A percentile compares a stretch with the other conserved stretches of the same genome.
Evolutionary conservation across 345 rosid genomes (phyloP).

Genomic region (Turnera subulata): DNA sequence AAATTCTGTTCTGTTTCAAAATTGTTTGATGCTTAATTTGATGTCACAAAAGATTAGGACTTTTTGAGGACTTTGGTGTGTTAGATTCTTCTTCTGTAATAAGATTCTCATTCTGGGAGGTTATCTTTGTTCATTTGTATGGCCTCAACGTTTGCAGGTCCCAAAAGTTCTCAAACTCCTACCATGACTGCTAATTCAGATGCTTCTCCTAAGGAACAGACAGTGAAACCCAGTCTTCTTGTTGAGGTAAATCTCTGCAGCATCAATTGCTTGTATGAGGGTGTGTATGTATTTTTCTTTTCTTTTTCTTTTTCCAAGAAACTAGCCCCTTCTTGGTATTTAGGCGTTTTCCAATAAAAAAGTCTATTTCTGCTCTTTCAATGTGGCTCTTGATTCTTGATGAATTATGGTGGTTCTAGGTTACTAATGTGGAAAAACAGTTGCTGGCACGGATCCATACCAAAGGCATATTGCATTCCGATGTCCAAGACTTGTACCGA

Average conservation of each 20-base stretch:
- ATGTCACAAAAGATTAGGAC: too few relatives aligned
- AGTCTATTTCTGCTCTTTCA: conserved; percentile 8
- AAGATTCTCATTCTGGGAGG: not conserved
- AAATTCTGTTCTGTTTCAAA: too few relatives aligned
- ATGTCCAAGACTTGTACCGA: conserved; percentile 52
- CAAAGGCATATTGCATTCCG: conserved; percentile 49
- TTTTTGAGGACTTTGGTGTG: too few relatives aligned
- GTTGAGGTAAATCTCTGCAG: conserved; percentile 44
- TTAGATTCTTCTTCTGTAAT: not conserved
- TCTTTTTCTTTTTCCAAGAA: too few relatives aligned
- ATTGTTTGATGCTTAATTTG: too few relatives aligned
- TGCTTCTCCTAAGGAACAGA: conserved; percentile 35
- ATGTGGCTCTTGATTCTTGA: conserved; percentile 12
- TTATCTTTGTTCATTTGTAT: not conserved
- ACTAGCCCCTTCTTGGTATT: too few relatives aligned
- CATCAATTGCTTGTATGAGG: conserved; percentile 2
- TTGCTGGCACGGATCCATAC: conserved; percentile 49
- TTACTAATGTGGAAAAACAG: conserved; percentile 59
- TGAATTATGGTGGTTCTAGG: conserved; percentile 38
- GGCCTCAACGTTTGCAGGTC: conserved; percentile 2
- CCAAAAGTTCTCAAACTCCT: conserved; percentile 19
- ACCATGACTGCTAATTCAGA: conserved; percentile 29
- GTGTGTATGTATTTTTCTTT: not conserved
- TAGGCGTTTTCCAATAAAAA: too few relatives aligned
- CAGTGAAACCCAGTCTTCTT: conserved; percentile 39